Percentiles rank a stretch among this genome's conserved stretches.
These are phyloP conservation scores for Malassezia cuniculi DNA, from an alignment of 1,284 basidiomycete genomes.

Conservation along the genomic window DNA sequence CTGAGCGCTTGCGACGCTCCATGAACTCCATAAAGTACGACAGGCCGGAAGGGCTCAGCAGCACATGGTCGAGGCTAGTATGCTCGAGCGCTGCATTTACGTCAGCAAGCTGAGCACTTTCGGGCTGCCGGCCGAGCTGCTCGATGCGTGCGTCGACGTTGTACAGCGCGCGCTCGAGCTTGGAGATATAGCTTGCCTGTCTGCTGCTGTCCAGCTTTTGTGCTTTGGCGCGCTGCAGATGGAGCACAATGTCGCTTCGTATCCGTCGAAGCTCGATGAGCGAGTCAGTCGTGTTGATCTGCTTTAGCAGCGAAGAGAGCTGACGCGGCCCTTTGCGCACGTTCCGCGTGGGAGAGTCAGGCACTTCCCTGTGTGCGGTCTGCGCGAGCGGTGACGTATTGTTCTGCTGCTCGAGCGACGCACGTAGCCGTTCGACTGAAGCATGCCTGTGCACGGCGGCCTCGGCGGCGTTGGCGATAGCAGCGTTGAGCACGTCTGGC, in stretches of 20 bases:
- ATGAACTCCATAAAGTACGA: conserved; percentile 97
- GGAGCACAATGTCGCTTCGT: conserved; percentile 23
- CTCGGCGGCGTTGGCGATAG: conserved; percentile 53
- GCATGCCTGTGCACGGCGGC: conserved; percentile 77
- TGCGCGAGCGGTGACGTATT: conserved; percentile 3
- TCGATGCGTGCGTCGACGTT: conserved; percentile 72
- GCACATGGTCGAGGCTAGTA: conserved; percentile 51
- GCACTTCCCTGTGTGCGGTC: neutral
- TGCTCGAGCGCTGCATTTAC: conserved; percentile 17
- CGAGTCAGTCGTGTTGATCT: conserved; percentile 16
- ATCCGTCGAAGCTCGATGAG: conserved; percentile 25
- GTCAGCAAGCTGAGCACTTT: conserved; percentile 18
- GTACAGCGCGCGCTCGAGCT: conserved; percentile 72
- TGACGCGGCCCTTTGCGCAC: conserved; percentile 17
- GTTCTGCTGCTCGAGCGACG: conserved; percentile 47
- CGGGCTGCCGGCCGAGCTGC: conserved; percentile 51
- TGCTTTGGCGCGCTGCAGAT: conserved; percentile 27
- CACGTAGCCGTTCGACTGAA: conserved; percentile 50
- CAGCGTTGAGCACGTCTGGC: conserved; percentile 58
- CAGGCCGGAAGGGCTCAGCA: conserved; percentile 72
- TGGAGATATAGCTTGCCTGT: conserved; percentile 71
- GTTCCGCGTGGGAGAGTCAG: neutral
- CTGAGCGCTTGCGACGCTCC: conserved; percentile 70
- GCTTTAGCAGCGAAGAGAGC: conserved; percentile 19
- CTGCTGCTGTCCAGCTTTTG: conserved; percentile 17